Evolutionary conservation across 2,329 filamentous ascomycete genomes (phyloP).

Genomic region (Plenodomus tracheiphilus): DNA sequence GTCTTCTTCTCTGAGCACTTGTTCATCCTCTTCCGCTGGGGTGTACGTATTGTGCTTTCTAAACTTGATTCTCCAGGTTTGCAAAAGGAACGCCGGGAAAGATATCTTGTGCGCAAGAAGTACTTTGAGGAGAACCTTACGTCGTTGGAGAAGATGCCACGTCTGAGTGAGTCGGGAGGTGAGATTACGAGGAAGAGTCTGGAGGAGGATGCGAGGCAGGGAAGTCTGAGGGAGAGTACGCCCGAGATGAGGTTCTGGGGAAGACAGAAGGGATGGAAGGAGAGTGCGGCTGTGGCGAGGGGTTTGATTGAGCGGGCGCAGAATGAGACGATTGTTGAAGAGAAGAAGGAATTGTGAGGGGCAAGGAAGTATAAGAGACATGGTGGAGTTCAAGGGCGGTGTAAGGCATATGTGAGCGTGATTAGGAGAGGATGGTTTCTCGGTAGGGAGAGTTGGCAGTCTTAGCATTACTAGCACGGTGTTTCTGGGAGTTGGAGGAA

Average conservation of each 20-base stretch:
- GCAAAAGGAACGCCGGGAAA: conserved; percentile 80
- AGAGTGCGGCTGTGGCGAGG: conserved; percentile 56
- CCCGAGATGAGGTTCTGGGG: conserved; percentile 58
- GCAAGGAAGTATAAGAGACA: neutral
- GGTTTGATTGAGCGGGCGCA: conserved; percentile 52
- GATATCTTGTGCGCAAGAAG: conserved; percentile 77
- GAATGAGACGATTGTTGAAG: conserved; percentile 31
- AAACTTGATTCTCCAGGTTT: conserved; percentile 85
- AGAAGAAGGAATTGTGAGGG: conserved; percentile 44
- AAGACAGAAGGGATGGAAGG: conserved; percentile 53
- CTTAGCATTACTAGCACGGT: neutral
- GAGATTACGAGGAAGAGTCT: conserved; percentile 67
- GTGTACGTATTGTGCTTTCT: conserved; percentile 71
- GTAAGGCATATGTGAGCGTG: neutral
- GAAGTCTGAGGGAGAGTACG: conserved; percentile 47
- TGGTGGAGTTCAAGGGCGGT: neutral
- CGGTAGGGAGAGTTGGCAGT: neutral
- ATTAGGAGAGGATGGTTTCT: neutral
- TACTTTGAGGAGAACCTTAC: conserved; percentile 75
- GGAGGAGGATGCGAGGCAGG: conserved; percentile 59
- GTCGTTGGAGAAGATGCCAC: conserved; percentile 52
- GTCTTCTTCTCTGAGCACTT: conserved; percentile 88
- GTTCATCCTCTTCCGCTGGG: conserved; percentile 77
- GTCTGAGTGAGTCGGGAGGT: conserved; percentile 49
- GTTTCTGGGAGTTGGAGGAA: neutral